Base-by-base conservation (phyloP, 208 protist genomes). In the Acanthamoeba royreba region DNA sequence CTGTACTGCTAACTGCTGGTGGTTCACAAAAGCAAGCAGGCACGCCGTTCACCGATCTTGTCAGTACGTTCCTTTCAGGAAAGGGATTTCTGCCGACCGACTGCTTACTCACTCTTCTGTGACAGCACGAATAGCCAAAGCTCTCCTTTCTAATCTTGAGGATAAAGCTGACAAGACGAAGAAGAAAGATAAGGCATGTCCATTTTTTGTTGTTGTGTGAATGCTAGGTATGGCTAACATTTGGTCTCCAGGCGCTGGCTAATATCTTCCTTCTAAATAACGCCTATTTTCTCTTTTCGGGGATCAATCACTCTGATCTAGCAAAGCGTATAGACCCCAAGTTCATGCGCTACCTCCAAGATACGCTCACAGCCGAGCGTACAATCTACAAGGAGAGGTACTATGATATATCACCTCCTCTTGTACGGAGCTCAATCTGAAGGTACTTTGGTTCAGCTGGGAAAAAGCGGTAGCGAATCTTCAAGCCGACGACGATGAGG, bases 351-450 rank as follows among this genome's bases (percentile, higher is more conserved):
- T 69, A 89, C 81, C 47, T 89, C 17, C 81, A 89, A 40, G 81
- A 89, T 19, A 25, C 46, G 31, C 47, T 89, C 22, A 69, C 43
- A 4, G 31, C 5, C 38, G 81, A 89, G 42, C 81, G 81, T 28
- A 66, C 38, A 33, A 89, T 49, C 49, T 89, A 89, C 81, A 89
- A 89, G 42, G 81, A 89, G 19, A 89, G 81, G 81, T 89, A 33
- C 31, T 25, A 15, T n/a, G n/a, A n/a, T n/a, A n/a, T n/a, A n/a
- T n/a, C n/a, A n/a, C n/a, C n/a, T n/a, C 63, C 4, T n/a, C n/a
- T 74, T 35, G 58, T 31, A 28, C 58, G 25, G 58, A 11, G 13
- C 22, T 28, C 25, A 69, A 28, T 7, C n/a, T 69, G 5, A 33
- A 9, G 58, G n/a, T n/a, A 7, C 58, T 69, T 69, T 69, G 58